phyloP scores from a whole-genome alignment of 176 grass and related monocot genomes.

The Cymbopogon citratus region DNA sequence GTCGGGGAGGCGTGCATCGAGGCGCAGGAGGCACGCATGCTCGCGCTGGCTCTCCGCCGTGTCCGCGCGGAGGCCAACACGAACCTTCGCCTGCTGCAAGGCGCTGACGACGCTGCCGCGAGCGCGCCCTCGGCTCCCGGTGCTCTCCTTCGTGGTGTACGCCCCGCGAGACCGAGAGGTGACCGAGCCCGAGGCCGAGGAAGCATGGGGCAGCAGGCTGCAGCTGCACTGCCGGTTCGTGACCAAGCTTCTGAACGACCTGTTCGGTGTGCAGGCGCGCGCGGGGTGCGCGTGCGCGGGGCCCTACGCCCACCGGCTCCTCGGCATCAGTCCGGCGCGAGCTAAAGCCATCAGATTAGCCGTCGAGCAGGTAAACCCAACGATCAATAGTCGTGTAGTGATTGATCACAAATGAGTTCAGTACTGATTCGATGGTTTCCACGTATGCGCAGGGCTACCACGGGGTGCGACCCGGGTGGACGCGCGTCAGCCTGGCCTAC shows the following conservation, averaged over 20 bases:
- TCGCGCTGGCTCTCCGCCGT: constrained; percentile 9
- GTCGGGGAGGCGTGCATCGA: constrained; percentile 42
- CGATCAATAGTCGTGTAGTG: too few species aligned
- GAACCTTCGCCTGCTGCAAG: constrained; percentile 37
- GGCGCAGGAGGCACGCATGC: constrained; percentile 24
- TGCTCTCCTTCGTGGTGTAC: constrained; percentile 65
- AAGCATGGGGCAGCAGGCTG: background rate
- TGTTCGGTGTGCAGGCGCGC: constrained; percentile 85
- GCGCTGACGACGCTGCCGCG: constrained; percentile 32
- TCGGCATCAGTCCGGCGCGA: constrained; percentile 38
- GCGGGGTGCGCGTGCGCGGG: constrained; percentile 74
- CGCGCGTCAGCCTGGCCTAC: constrained; percentile 66
- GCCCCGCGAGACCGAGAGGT: background rate
- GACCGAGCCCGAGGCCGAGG: background rate
- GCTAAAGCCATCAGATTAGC: constrained; percentile 47
- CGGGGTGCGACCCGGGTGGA: constrained; percentile 72
- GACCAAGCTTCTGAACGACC: constrained; percentile 70
- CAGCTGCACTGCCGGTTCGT: constrained; percentile 79
- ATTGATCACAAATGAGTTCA: too few species aligned
- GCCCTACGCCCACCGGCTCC: constrained; percentile 68
- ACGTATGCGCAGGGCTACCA: constrained; percentile 65
- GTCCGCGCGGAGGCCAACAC: constrained; percentile 21
- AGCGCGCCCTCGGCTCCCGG: constrained; percentile 49
- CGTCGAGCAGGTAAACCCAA: too few species aligned
- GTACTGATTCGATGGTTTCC: too few species aligned